These are phyloP conservation scores for Suillus alpinus DNA, from an alignment of 768 basidiomycete species.

Conservation along the genomic window DNA sequence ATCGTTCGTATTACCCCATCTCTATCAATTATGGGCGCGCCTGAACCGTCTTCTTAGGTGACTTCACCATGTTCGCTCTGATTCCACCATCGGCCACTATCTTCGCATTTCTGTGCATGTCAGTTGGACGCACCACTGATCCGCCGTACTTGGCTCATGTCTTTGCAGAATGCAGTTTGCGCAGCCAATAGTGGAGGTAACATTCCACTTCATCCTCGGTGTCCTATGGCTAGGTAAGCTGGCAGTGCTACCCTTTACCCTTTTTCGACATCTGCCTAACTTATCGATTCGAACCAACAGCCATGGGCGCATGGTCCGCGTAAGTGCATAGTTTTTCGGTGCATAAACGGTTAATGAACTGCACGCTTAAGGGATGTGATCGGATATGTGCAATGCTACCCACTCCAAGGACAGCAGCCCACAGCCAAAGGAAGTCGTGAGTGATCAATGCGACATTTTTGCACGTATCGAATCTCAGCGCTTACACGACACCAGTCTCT, in stretches of 20 bases:
- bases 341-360: slow-evolving; percentile 6
- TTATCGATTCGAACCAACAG: slow-evolving; percentile 34
- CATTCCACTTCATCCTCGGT: slow-evolving; percentile 51
- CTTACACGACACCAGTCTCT: slow-evolving; percentile 42
- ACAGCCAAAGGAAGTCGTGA: slow-evolving; percentile 58
- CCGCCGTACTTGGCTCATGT: background rate
- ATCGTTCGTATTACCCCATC: slow-evolving; percentile 43
- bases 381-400: slow-evolving; percentile 59
- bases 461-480: background rate
- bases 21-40: background rate
- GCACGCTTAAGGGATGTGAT: slow-evolving; percentile 59
- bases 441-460: slow-evolving; percentile 15
- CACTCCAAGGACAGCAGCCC: slow-evolving; percentile 39
- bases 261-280: background rate
- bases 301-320: slow-evolving; percentile 75
- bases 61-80: slow-evolving; percentile 69
- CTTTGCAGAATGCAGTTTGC: slow-evolving; percentile 62
- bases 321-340: slow-evolving; percentile 31
- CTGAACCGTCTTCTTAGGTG: slow-evolving; percentile 38
- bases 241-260: background rate
- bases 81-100: slow-evolving; percentile 66
- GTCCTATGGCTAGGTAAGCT: slow-evolving; percentile 69
- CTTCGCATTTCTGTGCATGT: slow-evolving; percentile 60
- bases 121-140: slow-evolving; percentile 18
- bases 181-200: slow-evolving; percentile 60